Percentiles rank a stretch among this genome's conserved stretches.
These are phyloP conservation scores for Solanum microdontum DNA, from an alignment of 257 asterid species.

Conservation along the genomic window DNA sequence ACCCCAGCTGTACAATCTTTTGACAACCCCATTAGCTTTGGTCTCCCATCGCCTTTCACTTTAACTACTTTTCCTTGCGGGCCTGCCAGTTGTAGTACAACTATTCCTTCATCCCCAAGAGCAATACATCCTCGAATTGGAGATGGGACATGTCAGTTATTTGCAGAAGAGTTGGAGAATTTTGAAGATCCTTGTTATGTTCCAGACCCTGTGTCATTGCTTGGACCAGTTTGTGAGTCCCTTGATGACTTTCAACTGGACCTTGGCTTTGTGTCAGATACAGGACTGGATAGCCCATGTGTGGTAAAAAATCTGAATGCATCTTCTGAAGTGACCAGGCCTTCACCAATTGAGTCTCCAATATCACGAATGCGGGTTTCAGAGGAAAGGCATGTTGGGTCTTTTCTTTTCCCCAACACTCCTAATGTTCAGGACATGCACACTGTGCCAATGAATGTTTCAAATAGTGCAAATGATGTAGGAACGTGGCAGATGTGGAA, in stretches of 20 bases:
- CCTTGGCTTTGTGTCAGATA: constrained; percentile 48
- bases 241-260: constrained; percentile 83
- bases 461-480: constrained; percentile 29
- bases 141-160: constrained; percentile 41
- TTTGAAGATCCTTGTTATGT: constrained; percentile 93
- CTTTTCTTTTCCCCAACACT: constrained; percentile 34
- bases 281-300: constrained; percentile 43
- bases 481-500: constrained; percentile 94
- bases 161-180: constrained; percentile 75
- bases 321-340: constrained; percentile 53
- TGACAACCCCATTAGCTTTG: constrained; percentile 51
- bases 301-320: constrained; percentile 32
- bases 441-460: constrained; percentile 13
- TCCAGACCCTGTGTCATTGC: constrained; percentile 85
- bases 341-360: constrained; percentile 88
- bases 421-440: constrained; percentile 33
- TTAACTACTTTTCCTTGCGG: constrained; percentile 42
- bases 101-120: constrained; percentile 43
- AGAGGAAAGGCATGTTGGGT: constrained; percentile 43
- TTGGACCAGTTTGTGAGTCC: constrained; percentile 96
- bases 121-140: constrained; percentile 40
- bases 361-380: constrained; percentile 63
- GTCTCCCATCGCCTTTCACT: constrained; percentile 49
- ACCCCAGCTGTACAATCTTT: constrained; percentile 42
- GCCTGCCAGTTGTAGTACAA: constrained; percentile 28